Conservation (phyloP, 2,329 filamentous ascomycete genomes). For the Nothophoma quercina region DNA sequence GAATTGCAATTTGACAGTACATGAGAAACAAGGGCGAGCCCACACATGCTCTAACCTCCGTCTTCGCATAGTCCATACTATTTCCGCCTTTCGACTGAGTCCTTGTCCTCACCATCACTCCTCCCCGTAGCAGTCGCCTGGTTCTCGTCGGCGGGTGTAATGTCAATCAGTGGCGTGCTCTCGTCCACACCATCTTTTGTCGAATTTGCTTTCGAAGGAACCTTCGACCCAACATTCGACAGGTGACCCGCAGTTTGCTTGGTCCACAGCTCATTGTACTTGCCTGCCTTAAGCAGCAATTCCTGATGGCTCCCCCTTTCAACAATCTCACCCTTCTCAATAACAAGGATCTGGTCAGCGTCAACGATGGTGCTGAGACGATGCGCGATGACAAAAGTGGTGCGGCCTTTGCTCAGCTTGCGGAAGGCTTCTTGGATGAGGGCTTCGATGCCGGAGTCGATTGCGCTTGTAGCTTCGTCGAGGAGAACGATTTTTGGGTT, state of each 20-base stretch:
- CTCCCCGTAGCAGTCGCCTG: constrained; percentile 22
- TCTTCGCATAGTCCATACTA: too few species aligned
- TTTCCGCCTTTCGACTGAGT: constrained; percentile 22
- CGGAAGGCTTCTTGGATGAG: constrained; percentile 70
- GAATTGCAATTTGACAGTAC: too few species aligned
- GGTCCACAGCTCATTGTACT: constrained; percentile 86
- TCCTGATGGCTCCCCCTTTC: constrained; percentile 83
- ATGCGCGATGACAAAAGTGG: constrained; percentile 76
- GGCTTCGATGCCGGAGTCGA: constrained; percentile 76
- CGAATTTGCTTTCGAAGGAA: constrained; percentile 25
- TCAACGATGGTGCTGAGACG: constrained; percentile 85
- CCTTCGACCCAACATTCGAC: constrained; percentile 26
- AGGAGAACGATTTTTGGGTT: constrained; percentile 82
- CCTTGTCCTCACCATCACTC: constrained; percentile 15
- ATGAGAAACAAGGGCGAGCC: too few species aligned
- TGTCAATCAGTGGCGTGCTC: constrained; percentile 30
- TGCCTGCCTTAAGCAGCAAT: constrained; percentile 72
- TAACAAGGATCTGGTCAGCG: constrained; percentile 83
- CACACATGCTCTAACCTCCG: too few species aligned
- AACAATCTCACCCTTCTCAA: constrained; percentile 76
- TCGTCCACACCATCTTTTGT: constrained; percentile 20
- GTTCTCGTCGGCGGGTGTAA: constrained; percentile 34
- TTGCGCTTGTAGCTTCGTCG: constrained; percentile 87
- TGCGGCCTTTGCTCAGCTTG: constrained; percentile 66
- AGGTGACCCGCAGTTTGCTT: constrained; percentile 68